phyloP scores from a whole-genome alignment of 208 protist genomes.

The Vickermania ingenoplastis region DNA sequence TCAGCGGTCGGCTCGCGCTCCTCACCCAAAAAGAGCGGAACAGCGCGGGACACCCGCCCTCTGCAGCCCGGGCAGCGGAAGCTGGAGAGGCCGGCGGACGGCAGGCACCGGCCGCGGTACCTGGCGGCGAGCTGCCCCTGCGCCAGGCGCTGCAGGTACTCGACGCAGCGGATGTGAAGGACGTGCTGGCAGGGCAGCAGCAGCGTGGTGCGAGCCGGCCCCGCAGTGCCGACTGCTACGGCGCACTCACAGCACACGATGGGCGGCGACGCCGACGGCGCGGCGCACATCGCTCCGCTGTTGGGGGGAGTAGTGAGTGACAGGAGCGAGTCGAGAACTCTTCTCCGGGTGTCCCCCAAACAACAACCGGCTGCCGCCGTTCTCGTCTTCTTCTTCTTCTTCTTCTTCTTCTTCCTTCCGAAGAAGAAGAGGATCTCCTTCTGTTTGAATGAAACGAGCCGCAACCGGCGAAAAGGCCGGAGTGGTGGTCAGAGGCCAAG shows the following conservation, averaged over 20 bases:
- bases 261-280: neutral
- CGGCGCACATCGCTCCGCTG: neutral
- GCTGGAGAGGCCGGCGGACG: neutral
- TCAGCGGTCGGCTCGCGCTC: neutral
- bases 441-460: too few relatives aligned
- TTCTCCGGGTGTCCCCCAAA: too few relatives aligned
- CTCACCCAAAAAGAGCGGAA: conserved; percentile 37
- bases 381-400: too few relatives aligned
- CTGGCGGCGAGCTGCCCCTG: neutral
- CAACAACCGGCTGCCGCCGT: too few relatives aligned
- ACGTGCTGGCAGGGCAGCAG: conserved; percentile 80
- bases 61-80: neutral
- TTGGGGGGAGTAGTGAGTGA: too few relatives aligned
- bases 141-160: conserved; percentile 36
- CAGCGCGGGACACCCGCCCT: neutral
- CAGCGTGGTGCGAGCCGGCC: conserved; percentile 44
- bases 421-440: too few relatives aligned
- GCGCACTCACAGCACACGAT: conserved; percentile 73
- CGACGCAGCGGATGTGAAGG: conserved; percentile 63
- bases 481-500: too few relatives aligned
- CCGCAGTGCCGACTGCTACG: conserved; percentile 46
- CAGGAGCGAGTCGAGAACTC: too few relatives aligned
- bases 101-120: neutral
- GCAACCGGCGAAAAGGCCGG: too few relatives aligned
- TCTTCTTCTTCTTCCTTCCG: too few relatives aligned